Percentiles rank a stretch among this genome's conserved stretches.
phyloP scores from a whole-genome alignment of 1,284 basidiomycete species.

The Apiotrichum brassicae region DNA sequence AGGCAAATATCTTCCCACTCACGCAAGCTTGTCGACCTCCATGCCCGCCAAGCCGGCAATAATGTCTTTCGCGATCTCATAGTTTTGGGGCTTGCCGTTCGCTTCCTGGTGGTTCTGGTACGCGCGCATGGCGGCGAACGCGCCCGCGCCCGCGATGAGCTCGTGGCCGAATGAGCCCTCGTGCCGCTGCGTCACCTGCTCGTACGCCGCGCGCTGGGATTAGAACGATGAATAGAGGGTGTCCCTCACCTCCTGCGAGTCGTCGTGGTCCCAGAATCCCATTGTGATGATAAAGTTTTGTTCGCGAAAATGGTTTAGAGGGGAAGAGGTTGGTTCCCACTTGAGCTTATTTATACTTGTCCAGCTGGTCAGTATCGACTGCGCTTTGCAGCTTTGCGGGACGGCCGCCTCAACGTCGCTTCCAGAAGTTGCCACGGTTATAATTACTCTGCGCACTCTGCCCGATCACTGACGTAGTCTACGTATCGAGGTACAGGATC shows the following conservation, averaged over 20 bases:
- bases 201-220: conserved; percentile 15
- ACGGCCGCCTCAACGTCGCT: no score
- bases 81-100: conserved; percentile 23
- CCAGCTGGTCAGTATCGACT: no score
- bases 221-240: not conserved
- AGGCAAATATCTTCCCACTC: not conserved
- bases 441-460: no score
- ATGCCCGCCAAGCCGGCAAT: conserved; percentile 29
- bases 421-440: no score
- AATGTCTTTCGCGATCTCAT: conserved; percentile 27
- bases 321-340: no score
- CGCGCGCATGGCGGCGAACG: conserved; percentile 28
- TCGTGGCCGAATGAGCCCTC: conserved; percentile 14
- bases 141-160: conserved; percentile 22
- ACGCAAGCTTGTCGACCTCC: conserved; percentile 35
- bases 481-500: no score
- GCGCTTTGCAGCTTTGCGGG: no score
- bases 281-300: conserved; percentile 9
- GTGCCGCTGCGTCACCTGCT: conserved; percentile 16
- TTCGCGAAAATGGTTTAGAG: no score
- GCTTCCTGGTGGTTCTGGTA: conserved; percentile 28
- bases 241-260: conserved; percentile 16
- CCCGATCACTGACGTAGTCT: no score
- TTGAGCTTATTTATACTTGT: no score
- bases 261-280: conserved; percentile 27